Evolutionary conservation across 768 basidiomycete genomes (phyloP), one percentile per base, ranked within the genome.

Genomic region (Naganishia vaughanmartiniae): DNA sequence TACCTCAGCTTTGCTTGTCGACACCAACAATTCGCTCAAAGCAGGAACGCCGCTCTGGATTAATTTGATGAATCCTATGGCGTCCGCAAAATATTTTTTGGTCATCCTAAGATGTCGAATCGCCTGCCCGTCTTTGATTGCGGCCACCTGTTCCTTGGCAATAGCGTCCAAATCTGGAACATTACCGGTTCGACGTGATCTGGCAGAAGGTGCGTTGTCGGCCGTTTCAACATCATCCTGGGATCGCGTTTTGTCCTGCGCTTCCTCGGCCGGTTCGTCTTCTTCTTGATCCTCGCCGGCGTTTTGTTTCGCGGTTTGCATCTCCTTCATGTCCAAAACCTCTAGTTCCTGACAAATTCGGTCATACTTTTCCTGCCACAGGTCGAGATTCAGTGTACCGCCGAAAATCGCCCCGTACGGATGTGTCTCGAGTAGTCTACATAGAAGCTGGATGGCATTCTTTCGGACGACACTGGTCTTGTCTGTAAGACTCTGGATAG

Each of bases 401-500:
- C 93, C 95, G 76, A 94, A 88, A 82, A 90, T 85, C 19, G 87
- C 75, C 0, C 89, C 89, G 79, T 91, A 98, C 4, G 94, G 94
- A 82, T 99, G 94, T 0, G 94, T 97, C 69, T 85, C 70, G 56
- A 98, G 81, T 31, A 97, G 83, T 76, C 87, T 87, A 54, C 87
- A 86, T 26, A 98, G 81, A 31, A 97, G 83, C 24, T 87, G 85
- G 54, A 90, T 88, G 24, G 93, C 90, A 60, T 86, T 86, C 81
- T 92, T 91, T 75, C 96, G 85, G n/a, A 95, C 94, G 7, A 85
- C 87, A 24, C 91, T 87, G 1, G 87, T 88, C 82, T 98, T 98
- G 83, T 98, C 95, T 74, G 92, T 89, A 57, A 99, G 84, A 31
- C 90, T 88, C 2, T 84, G 86, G 36, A 91, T 87, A 0, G 93